These are phyloP conservation scores for Colletotrichum sp. DNA, from an alignment of 2,329 filamentous ascomycete species.

Conservation along the genomic window DNA sequence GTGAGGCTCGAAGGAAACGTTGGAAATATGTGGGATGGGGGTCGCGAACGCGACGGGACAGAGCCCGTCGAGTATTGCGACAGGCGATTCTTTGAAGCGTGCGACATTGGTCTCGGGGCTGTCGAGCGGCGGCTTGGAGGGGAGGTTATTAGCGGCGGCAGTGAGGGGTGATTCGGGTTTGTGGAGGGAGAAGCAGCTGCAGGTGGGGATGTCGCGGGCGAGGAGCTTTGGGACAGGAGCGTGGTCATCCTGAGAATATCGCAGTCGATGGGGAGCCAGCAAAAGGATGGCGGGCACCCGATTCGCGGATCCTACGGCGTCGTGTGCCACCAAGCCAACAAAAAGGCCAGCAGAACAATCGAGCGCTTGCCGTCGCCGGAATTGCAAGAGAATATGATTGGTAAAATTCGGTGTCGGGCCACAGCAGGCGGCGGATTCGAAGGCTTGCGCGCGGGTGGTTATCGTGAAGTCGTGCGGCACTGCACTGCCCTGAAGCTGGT, in stretches of 20 bases:
- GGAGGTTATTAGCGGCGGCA: constrained; percentile 63
- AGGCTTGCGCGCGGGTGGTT: constrained; percentile 3
- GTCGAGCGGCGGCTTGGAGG: constrained; percentile 63
- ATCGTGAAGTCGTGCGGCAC: constrained; percentile 11
- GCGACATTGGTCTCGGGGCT: constrained; percentile 71
- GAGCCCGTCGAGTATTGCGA: constrained; percentile 84
- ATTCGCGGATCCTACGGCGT: constrained; percentile 19
- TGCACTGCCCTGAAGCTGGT: not conserved
- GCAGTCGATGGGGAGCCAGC: constrained; percentile 24
- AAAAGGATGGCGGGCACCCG: constrained; percentile 28
- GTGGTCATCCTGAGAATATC: constrained; percentile 44
- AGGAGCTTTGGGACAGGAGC: constrained; percentile 62
- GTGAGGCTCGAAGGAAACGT: constrained; percentile 83
- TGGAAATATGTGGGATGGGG: constrained; percentile 81
- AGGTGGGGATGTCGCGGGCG: constrained; percentile 58
- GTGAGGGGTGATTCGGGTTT: constrained; percentile 58
- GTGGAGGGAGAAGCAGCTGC: constrained; percentile 46
- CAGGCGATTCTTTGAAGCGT: constrained; percentile 79
- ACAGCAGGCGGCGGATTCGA: not conserved
- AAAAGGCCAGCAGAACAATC: not conserved
- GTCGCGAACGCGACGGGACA: constrained; percentile 72
- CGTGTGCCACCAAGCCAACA: constrained; percentile 11
- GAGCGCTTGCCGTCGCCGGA: not conserved
- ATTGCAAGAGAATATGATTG: not conserved
- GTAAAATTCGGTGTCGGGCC: not conserved